Base-by-base conservation (phyloP, 2,329 filamentous ascomycete species). In the Colletotrichum musicola region DNA sequence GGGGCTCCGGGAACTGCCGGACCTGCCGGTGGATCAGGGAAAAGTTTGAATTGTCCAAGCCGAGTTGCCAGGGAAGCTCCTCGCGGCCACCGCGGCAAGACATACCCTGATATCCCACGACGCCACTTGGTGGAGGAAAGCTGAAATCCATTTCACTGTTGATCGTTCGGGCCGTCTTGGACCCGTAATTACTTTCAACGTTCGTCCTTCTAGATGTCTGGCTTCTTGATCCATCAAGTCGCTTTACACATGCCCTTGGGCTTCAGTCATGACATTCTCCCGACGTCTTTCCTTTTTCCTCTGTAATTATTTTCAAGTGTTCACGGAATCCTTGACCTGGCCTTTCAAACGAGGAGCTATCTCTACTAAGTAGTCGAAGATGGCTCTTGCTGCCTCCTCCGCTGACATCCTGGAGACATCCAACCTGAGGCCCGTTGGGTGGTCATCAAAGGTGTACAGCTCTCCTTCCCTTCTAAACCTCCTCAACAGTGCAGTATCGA, bases 31-130 rank as follows among this genome's bases (percentile, higher is more conserved):
- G 65, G 65, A 64, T n/a, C 61, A 54, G 13, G 30, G 49, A 50
- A 59, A 64, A 64, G 49, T 44, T 4, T 49, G 60, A 42, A 25
- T 4, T 38, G 30, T 35, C 30, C 7, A 2, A 35, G 30, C 30
- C 30, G 44, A 25, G 40, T 16, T 25, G 30, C 22, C 64, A 68
- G 14, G 61, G 61, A 59, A 64, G 13, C 35, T n/a, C 40, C 47
- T 68, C 49, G 54, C 65, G 65, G 27, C 16, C 54, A 22, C 42
- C 47, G 65, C 61, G 64, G 61, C 25, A 64, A 20, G 27, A 49
- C 7, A 64, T 42, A 60, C 47, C 35, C 7, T 42, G 18, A 10
- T 3, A 25, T 20, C 30, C 30, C 14, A 54, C 65, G 60, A 68
- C 61, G 65, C 64, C 65, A 68, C 22, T 44, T n/a, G 40, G 4